A percentile compares a stretch with the other conserved stretches of the same genome.
Conservation (phyloP, 78 protist species). For the Dictyostelium firmibasis region DNA sequence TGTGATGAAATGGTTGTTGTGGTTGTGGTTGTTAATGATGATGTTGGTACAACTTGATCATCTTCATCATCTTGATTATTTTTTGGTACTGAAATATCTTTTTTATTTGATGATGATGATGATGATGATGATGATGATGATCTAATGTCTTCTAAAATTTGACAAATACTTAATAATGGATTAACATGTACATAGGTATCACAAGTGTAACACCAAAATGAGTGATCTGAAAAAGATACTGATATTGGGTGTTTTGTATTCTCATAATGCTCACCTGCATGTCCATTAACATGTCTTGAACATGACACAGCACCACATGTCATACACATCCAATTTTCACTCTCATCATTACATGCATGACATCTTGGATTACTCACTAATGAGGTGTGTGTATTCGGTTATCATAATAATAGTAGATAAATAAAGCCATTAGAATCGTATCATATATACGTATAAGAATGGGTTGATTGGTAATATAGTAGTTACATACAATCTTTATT, state of each 20-base stretch:
- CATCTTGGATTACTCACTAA: slow-evolving; percentile 11
- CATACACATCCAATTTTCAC: slow-evolving; percentile 76
- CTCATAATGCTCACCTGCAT: slow-evolving; percentile 44
- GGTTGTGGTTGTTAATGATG: not conserved
- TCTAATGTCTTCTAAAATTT: not conserved
- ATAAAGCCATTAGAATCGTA: too few species aligned
- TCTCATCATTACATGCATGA: slow-evolving; percentile 22
- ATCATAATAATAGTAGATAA: too few species aligned
- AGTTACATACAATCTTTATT: slow-evolving; percentile 40
- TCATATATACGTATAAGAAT: too few species aligned
- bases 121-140: not conserved
- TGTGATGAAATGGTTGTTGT: not conserved
- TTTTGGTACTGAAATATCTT: not conserved
- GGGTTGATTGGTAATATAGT: not conserved
- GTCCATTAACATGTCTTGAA: slow-evolving; percentile 44
- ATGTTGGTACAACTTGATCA: not conserved
- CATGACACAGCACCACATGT: slow-evolving; percentile 55
- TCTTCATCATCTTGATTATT: not conserved
- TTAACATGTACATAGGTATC: slow-evolving; percentile 29
- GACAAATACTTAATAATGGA: not conserved
- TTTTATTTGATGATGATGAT: not conserved
- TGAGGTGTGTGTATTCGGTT: too few species aligned
- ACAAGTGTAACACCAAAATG: slow-evolving; percentile 68
- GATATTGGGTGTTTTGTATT: slow-evolving; percentile 33
- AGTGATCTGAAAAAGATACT: slow-evolving; percentile 58